Evolutionary conservation across 169 alveolate species (phyloP), one percentile per base, ranked within the genome.

Genomic region (Eimeria acervulina): DNA sequence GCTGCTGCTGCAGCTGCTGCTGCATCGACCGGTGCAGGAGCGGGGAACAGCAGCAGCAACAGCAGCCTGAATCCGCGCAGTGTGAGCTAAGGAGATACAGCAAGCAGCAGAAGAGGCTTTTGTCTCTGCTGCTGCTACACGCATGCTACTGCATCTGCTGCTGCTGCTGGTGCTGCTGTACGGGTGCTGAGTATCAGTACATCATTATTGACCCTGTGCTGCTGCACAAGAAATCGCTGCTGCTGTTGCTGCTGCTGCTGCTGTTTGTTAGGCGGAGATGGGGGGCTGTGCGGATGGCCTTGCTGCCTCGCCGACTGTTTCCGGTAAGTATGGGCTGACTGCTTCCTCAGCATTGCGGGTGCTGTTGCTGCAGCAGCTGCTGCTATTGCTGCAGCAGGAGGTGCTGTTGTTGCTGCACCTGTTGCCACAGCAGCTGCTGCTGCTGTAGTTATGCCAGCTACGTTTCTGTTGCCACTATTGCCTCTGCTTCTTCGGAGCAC

Each of bases 301-400:
- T 70, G 26, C 26, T 28, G 28, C 92, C 21, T 55, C 76, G 74
- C 47, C 92, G 13, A 23, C 92, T 12, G 70, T 28, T 1, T 10
- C 92, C 5, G 76, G 76, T 83, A 70, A 15, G 40, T 36, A 38
- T 13, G 51, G 6, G 47, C 42, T 38, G 51, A 10, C 42, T 28
- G 66, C 19, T 36, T 28, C 70, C 42, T 2, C 74, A 47, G 44
- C 74, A 5, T 15, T 55, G n/a, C n/a, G 13, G 42, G 19, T 83
- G 70, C 76, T 80, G 90, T 38, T 83, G 70, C 91, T 51, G 74
- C 42, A 5, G 68, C n/a, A n/a, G n/a, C n/a, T n/a, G n/a, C n/a
- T n/a, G n/a, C n/a, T 83, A 44, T 52, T 83, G 92, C 28, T 38
- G 70, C 76, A 5, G 51, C 74, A n/a, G n/a, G n/a, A n/a, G n/a